Evolutionary conservation across 306 rosid species (phyloP).

Genomic region (Prunus mongolica): DNA sequence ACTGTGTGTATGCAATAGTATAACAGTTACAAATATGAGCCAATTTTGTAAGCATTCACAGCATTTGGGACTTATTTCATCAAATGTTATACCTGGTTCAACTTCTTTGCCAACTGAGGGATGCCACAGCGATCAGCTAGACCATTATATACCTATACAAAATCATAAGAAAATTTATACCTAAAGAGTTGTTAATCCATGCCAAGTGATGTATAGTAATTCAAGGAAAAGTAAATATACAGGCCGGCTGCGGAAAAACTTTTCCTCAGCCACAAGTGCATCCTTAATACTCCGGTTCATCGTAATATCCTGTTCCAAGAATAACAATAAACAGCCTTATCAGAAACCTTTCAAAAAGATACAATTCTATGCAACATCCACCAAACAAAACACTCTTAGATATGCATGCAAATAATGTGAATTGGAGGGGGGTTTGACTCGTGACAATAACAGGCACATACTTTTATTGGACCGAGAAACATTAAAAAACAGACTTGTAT

Average conservation of each 20-base stretch:
- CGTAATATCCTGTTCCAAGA: slow-evolving; percentile 67
- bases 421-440: background rate
- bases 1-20: background rate
- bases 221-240: slow-evolving; percentile 48
- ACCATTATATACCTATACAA: slow-evolving; percentile 73
- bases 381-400: background rate
- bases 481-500: background rate
- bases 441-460: background rate
- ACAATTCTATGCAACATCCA: background rate
- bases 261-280: slow-evolving; percentile 89
- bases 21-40: background rate
- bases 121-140: slow-evolving; percentile 92
- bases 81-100: slow-evolving; percentile 76
- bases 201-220: slow-evolving; percentile 11
- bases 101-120: slow-evolving; percentile 92
- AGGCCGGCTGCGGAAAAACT: slow-evolving; percentile 87
- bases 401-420: background rate
- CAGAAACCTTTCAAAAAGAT: background rate
- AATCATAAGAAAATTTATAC: slow-evolving; percentile 18
- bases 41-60: background rate
- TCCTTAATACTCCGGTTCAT: slow-evolving; percentile 87
- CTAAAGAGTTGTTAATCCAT: slow-evolving; percentile 6
- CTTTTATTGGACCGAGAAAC: background rate
- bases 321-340: slow-evolving; percentile 25
- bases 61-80: background rate